phyloP scores from a whole-genome alignment of 331 rosid species.

The Telfairia occidentalis region DNA sequence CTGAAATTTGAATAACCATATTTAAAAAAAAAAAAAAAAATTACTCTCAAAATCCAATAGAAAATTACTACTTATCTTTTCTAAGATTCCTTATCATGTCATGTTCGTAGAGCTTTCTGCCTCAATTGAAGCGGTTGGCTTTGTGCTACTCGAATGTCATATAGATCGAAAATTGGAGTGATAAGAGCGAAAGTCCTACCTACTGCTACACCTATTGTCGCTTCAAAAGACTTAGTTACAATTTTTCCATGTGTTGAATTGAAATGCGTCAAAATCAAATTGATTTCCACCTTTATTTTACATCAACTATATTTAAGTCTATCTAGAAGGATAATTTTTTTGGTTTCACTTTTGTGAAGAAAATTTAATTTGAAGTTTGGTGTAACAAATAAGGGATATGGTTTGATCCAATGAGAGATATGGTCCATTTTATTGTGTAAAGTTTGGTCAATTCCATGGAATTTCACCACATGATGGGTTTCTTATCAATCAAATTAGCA shows the following conservation, averaged over 20 bases:
- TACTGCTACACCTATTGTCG: not conserved
- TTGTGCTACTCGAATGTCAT: no score
- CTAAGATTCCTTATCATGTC: no score
- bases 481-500: slow-evolving; percentile 6
- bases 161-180: not conserved
- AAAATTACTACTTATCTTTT: no score
- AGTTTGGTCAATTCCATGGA: slow-evolving; percentile 8
- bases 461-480: slow-evolving; percentile 5
- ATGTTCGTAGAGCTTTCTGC: no score
- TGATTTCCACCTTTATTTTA: not conserved
- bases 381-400: not conserved
- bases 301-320: not conserved
- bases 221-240: not conserved
- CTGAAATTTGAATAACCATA: no score
- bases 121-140: no score
- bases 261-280: not conserved
- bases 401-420: slow-evolving; percentile 2
- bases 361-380: not conserved
- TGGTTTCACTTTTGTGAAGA: not conserved
- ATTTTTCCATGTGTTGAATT: no score
- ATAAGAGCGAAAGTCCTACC: not conserved
- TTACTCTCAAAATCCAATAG: no score
- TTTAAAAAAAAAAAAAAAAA: no score
- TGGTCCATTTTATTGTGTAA: slow-evolving; percentile 1
- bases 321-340: not conserved